Evolutionary conservation across 805 yeast species (phyloP), one percentile per base, ranked within the genome.

Genomic region (Candida insectorum): DNA sequence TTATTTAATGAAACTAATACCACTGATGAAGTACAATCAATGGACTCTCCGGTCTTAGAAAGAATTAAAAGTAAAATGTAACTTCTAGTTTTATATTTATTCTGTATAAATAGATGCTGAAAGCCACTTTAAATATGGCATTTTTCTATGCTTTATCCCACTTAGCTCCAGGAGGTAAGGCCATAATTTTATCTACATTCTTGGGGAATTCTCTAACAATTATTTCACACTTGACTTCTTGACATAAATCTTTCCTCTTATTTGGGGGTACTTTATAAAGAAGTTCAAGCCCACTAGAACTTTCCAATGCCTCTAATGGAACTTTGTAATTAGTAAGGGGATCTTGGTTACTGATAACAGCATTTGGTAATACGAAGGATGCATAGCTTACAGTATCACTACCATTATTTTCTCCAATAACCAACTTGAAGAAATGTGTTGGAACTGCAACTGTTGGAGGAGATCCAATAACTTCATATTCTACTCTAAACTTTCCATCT

Each of bases 401-500:
- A 10, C 69, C 58, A 33, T 58, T 49, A 23, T 55, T 61, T 56
- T 93, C 97, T 6, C 93, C 97, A 29, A 93, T 85, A 35, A 93
- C 65, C 39, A 93, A 62, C 63, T 93, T 93, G 74, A 81, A 93
- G 53, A 93, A 93, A 58, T 93, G 98, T 0, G 98, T 93, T 16
- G 98, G 98, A 8, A 93, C 98, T 0, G 98, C 97, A 34, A 93
- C 72, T 50, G 77, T 85, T 31, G 98, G 97, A 8, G 98, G 98
- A 48, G 87, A 85, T 2, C 98, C 98, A 54, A 93, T 86, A 26
- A 93, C 85, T 60, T 93, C 97, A 59, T 91, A 93, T 2, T 73
- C 64, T 13, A 93, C 96, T 43, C 82, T 72, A 57, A 66, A 85
- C 56, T 91, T 91, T 4, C 95, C 96, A 53, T 89, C 96, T 2